Percentiles rank a stretch among this genome's conserved stretches.
These are phyloP conservation scores for Suillus decipiens DNA, from an alignment of 768 basidiomycete species.

Conservation along the genomic window DNA sequence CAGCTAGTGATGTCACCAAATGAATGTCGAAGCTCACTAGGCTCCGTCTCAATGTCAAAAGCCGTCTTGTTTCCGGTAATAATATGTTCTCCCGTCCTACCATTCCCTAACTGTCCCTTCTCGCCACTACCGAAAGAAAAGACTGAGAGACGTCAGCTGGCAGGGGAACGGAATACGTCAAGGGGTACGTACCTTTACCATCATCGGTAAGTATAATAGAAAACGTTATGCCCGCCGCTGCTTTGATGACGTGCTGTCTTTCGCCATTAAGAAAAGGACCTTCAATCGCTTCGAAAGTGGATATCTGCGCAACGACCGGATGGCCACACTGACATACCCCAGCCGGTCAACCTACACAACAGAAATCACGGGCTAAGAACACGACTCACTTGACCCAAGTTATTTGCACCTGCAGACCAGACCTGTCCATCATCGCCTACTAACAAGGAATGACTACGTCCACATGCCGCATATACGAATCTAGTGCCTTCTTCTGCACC, in stretches of 20 bases:
- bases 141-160: conserved; percentile 44
- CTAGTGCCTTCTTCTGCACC: conserved; percentile 58
- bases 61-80: conserved; percentile 82
- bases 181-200: conserved; percentile 63
- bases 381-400: conserved; percentile 69
- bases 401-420: conserved; percentile 86
- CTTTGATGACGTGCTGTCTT: conserved; percentile 68
- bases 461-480: conserved; percentile 84
- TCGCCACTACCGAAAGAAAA: conserved; percentile 91
- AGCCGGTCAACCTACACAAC: neutral
- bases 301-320: conserved; percentile 60
- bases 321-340: conserved; percentile 64
- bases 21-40: conserved; percentile 44
- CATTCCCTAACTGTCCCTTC: conserved; percentile 92
- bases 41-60: conserved; percentile 74
- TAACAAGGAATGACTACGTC: conserved; percentile 79
- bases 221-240: conserved; percentile 82
- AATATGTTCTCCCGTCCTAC: conserved; percentile 90
- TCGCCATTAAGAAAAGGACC: conserved; percentile 59
- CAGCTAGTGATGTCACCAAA: conserved; percentile 2
- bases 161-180: conserved; percentile 5
- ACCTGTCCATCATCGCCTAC: conserved; percentile 80
- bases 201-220: conserved; percentile 78
- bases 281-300: conserved; percentile 62
- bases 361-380: neutral